Base-by-base conservation (phyloP, 331 rosid species). In the Arachis monticola region DNA sequence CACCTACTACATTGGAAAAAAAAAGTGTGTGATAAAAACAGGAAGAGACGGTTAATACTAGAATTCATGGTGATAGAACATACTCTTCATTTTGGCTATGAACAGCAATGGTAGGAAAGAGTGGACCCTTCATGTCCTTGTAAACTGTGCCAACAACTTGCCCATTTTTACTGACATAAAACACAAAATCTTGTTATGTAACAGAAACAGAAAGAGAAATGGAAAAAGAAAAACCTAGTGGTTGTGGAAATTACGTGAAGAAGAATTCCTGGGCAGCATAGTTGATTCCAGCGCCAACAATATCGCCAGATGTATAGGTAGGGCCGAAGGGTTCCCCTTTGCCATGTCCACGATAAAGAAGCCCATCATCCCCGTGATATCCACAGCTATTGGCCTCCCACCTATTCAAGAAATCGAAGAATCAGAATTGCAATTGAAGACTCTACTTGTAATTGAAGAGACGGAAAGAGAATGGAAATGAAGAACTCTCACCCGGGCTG, bases 11-110 rank as follows among this genome's bases (percentile, higher is more conserved):
- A 48, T 70, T 11, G 35, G 32, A 69, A 74, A 55, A 50, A 8
- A 67, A 47, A 46, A 41, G 63, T 5, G 17, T 38, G 41, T 46
- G 41, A 57, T n/a, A 40, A 8, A 42, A 73, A 70, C 4, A 35
- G 52, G 44, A 46, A 30, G 17, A n/a, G 52, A 73, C 65, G 13
- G 74, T 66, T 9, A 27, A 13, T 10, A 32, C 60, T 65, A 13
- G 35, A 22, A 82, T 60, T 38, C 42, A 60, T 38, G 75, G 57
- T n/a, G 27, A 45, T 13, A 68, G 0, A 58, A 76, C 97, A 53
- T 92, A 95, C 99, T 95, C 99, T 84, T 95, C 99, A 74, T 89
- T 95, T 82, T 79, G 97, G 84, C 99, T 95, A 84, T 95, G 99
- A 78, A 95, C 98, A 45, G 97, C 92, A 85, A 95, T 77, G 35